A percentile compares a stretch with the other conserved stretches of the same genome.
Conservation (phyloP, 345 rosid species). For the Ailanthus altissimus region DNA sequence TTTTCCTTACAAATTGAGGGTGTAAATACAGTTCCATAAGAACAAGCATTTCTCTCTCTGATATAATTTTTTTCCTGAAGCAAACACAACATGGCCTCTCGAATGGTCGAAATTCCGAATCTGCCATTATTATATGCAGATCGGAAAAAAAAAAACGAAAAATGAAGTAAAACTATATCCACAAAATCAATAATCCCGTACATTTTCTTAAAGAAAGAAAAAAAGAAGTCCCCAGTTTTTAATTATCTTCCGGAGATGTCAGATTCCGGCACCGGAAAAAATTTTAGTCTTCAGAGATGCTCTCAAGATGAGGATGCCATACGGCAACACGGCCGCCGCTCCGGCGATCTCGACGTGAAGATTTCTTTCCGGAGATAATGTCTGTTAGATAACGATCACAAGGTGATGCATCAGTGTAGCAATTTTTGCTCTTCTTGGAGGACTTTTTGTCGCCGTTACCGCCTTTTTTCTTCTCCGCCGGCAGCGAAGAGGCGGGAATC, state of each 20-base stretch:
- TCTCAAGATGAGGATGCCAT: constrained; percentile 77
- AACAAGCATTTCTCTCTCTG: not conserved
- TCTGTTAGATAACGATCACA: constrained; percentile 39
- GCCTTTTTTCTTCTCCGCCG: constrained; percentile 47
- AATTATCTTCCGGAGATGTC: not conserved
- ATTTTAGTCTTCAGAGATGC: constrained; percentile 73
- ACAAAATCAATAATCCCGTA: constrained; percentile 17
- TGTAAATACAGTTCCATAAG: constrained; percentile 25
- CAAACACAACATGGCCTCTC: constrained; percentile 15
- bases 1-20: constrained; percentile 25
- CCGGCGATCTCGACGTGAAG: constrained; percentile 56
- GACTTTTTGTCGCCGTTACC: constrained; percentile 13
- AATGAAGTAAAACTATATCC: constrained; percentile 14
- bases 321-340: constrained; percentile 39
- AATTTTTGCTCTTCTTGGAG: constrained; percentile 28
- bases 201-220: constrained; percentile 1
- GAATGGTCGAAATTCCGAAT: constrained; percentile 26
- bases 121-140: constrained; percentile 45
- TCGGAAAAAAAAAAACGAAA: constrained; percentile 15
- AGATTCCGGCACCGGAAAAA: constrained; percentile 20
- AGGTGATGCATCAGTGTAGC: constrained; percentile 19
- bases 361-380: constrained; percentile 39
- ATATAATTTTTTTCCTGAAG: constrained; percentile 4
- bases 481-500: constrained; percentile 62
- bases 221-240: constrained; percentile 15